These are phyloP conservation scores for Metroxylon sagu DNA, from an alignment of 176 grass and related monocot species.

Conservation along the genomic window DNA sequence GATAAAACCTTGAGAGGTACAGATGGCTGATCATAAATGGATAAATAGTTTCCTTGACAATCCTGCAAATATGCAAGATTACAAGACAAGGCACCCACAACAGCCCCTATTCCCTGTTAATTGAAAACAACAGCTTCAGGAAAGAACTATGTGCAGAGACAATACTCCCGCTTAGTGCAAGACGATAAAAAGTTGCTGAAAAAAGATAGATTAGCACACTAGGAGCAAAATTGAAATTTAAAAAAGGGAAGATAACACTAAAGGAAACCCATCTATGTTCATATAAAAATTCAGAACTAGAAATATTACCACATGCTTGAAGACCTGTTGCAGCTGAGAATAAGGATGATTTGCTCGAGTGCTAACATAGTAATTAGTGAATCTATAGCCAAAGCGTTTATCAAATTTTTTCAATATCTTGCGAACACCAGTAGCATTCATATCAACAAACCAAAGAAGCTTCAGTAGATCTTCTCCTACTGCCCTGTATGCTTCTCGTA, in stretches of 20 bases:
- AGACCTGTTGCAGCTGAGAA: constrained; percentile 86
- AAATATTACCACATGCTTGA: constrained; percentile 87
- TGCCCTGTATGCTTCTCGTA: constrained; percentile 57
- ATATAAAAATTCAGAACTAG: constrained; percentile 5
- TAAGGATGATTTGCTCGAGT: constrained; percentile 87
- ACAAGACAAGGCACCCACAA: constrained; percentile 80
- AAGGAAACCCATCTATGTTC: not conserved
- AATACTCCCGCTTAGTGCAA: too few species aligned
- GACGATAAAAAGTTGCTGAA: too few species aligned
- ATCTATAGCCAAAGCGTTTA: constrained; percentile 71
- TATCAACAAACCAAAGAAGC: constrained; percentile 80
- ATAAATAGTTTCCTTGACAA: constrained; percentile 52
- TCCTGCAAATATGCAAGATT: constrained; percentile 77
- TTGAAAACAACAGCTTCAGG: not conserved
- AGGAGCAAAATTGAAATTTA: too few species aligned
- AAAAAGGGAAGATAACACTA: too few species aligned
- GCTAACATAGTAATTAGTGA: constrained; percentile 80
- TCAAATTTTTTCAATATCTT: constrained; percentile 98
- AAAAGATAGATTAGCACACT: too few species aligned
- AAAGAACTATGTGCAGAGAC: too few species aligned
- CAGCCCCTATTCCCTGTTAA: constrained; percentile 77
- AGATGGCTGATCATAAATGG: constrained; percentile 90
- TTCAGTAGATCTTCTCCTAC: constrained; percentile 71
- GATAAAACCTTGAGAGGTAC: constrained; percentile 46
- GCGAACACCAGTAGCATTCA: constrained; percentile 87